phyloP scores from a whole-genome alignment of 257 asterid species.

The Thymus quinquecostatus region DNA sequence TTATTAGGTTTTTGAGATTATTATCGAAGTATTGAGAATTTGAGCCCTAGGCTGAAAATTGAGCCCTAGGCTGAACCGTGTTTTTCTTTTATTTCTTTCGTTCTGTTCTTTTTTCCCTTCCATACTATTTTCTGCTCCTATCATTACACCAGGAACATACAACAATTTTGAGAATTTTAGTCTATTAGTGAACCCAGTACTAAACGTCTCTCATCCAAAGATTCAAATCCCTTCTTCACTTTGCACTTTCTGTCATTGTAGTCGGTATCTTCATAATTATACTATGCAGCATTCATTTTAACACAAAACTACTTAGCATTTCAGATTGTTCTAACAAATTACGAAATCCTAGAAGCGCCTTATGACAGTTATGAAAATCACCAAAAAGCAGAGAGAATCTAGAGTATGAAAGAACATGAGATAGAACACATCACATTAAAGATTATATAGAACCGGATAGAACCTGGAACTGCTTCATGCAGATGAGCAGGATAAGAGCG shows the following conservation, averaged over 20 bases:
- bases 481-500: constrained; percentile 46
- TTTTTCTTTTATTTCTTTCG: too few species aligned
- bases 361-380: neutral
- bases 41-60: too few species aligned
- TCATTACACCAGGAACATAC: too few species aligned
- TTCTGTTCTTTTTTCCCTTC: too few species aligned
- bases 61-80: too few species aligned
- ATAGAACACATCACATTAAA: neutral
- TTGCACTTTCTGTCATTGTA: neutral
- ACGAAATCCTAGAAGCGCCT: constrained; percentile 11
- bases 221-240: neutral
- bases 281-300: neutral
- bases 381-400: constrained; percentile 18
- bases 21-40: too few species aligned
- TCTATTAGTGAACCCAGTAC: too few species aligned
- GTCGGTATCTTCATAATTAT: neutral
- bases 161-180: too few species aligned
- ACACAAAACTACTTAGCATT: neutral
- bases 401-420: constrained; percentile 15
- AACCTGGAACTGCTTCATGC: constrained; percentile 61
- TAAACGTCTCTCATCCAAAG: neutral
- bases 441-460: constrained; percentile 25
- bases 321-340: neutral
- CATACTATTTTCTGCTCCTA: too few species aligned
- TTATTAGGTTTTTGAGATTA: too few species aligned